phyloP scores from a whole-genome alignment of 495 filamentous ascomycete species.

The Aspergillus bertholletiae region DNA sequence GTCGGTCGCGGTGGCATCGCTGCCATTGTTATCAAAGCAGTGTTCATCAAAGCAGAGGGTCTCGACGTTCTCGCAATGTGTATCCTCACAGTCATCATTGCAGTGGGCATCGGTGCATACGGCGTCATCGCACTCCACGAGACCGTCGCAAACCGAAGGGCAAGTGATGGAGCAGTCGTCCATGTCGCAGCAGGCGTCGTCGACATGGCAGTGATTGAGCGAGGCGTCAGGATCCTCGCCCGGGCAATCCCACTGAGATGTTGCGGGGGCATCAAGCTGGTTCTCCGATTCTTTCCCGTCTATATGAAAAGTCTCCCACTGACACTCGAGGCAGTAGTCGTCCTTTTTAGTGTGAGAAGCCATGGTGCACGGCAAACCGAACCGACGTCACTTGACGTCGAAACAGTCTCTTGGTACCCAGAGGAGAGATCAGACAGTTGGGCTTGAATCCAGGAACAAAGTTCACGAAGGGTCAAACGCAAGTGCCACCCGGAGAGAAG shows the following conservation, averaged over 20 bases:
- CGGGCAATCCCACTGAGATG: slow-evolving; percentile 31
- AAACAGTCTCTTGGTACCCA: slow-evolving; percentile 9
- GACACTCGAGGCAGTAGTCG: slow-evolving; percentile 43
- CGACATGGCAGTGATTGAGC: slow-evolving; percentile 25
- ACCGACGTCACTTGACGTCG: slow-evolving; percentile 1
- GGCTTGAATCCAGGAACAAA: neutral
- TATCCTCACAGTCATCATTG: slow-evolving; percentile 26
- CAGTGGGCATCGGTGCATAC: slow-evolving; percentile 40
- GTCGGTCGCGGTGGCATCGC: slow-evolving; percentile 15
- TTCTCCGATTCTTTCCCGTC: slow-evolving; percentile 29
- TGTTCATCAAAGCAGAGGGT: slow-evolving; percentile 41
- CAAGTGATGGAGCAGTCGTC: slow-evolving; percentile 43
- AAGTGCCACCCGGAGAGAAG: neutral
- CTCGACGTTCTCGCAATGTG: slow-evolving; percentile 27
- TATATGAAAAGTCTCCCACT: slow-evolving; percentile 40
- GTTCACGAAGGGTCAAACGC: neutral
- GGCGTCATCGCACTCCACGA: slow-evolving; percentile 41
- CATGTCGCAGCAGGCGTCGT: slow-evolving; percentile 41
- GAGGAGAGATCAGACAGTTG: neutral
- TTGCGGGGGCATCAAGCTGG: slow-evolving; percentile 13
- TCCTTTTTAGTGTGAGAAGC: slow-evolving; percentile 30
- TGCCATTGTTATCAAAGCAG: slow-evolving; percentile 27
- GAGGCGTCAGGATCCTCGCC: slow-evolving; percentile 27
- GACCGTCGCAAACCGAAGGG: slow-evolving; percentile 41
- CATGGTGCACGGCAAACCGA: slow-evolving; percentile 25